Evolutionary conservation across 495 filamentous ascomycete genomes (phyloP).

Genomic region (Hypomontagnella monticulosa): DNA sequence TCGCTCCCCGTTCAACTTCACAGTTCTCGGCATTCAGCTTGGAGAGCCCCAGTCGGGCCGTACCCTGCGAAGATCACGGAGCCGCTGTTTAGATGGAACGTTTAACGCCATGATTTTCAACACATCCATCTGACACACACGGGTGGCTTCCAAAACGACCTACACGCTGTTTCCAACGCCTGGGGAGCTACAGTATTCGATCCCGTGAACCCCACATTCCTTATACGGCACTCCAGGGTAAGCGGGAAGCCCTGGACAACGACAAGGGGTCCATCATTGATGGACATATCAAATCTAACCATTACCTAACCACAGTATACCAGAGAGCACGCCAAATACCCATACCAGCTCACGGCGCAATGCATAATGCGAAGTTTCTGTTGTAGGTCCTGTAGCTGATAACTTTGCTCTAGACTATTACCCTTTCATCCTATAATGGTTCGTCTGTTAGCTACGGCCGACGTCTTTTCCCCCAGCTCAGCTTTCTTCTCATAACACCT

Average conservation of each 20-base stretch:
- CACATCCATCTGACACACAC: constrained; percentile 48
- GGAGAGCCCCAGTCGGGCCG: constrained; percentile 26
- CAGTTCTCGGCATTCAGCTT: not conserved
- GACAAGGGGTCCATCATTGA: constrained; percentile 2
- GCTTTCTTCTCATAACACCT: constrained; percentile 19
- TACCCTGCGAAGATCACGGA: constrained; percentile 49
- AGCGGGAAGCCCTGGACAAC: constrained; percentile 8
- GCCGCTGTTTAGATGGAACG: constrained; percentile 48
- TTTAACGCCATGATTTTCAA: constrained; percentile 54
- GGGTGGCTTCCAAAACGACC: constrained; percentile 44
- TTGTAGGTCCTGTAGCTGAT: constrained; percentile 13
- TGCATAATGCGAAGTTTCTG: constrained; percentile 47
- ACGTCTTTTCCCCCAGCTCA: constrained; percentile 15
- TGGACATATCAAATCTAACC: constrained; percentile 21
- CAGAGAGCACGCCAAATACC: constrained; percentile 43
- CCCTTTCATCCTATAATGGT: constrained; percentile 33
- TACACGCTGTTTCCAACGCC: constrained; percentile 38
- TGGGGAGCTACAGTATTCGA: constrained; percentile 21
- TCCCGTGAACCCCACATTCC: constrained; percentile 12
- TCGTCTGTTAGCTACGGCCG: constrained; percentile 16
- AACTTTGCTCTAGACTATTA: constrained; percentile 28
- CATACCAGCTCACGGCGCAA: constrained; percentile 37
- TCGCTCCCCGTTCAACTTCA: not conserved
- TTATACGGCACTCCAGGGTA: constrained; percentile 9
- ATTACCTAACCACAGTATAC: not conserved